Evolutionary conservation across 1,284 basidiomycete genomes (phyloP).

Genomic region (Ganoderma multipileum): DNA sequence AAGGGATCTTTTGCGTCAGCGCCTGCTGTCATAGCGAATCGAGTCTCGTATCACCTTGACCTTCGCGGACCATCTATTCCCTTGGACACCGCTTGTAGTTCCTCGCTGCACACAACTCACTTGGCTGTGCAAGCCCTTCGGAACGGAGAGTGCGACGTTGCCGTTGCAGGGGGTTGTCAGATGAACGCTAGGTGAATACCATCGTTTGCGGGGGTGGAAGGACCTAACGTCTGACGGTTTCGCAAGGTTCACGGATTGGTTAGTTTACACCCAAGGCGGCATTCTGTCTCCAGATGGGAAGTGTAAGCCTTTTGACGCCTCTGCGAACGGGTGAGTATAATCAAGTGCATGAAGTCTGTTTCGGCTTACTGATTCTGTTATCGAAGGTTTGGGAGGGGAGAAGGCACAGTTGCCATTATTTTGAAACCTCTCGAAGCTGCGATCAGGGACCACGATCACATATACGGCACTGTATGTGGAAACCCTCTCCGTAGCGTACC

Average conservation of each 20-base stretch:
- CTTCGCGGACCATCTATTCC: conserved; percentile 55
- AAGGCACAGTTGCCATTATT: conserved; percentile 37
- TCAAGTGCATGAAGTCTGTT: background rate
- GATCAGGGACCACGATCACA: conserved; percentile 37
- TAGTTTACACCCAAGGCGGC: conserved; percentile 44
- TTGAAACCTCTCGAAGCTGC: conserved; percentile 38
- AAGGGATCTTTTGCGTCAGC: conserved; percentile 45
- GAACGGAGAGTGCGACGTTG: conserved; percentile 54
- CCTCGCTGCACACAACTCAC: conserved; percentile 52
- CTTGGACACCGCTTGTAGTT: conserved; percentile 58
- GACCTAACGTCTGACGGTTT: too few species aligned
- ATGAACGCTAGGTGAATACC: conserved; percentile 45
- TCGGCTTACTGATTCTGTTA: background rate
- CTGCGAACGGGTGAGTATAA: conserved; percentile 49
- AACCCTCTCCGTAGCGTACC: too few species aligned
- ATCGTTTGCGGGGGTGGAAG: too few species aligned
- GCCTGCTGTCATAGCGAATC: conserved; percentile 51
- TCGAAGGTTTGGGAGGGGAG: conserved; percentile 36
- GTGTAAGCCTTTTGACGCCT: conserved; percentile 56
- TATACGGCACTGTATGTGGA: conserved; percentile 36
- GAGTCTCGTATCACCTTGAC: conserved; percentile 58
- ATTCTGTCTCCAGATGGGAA: conserved; percentile 53
- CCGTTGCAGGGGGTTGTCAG: conserved; percentile 54
- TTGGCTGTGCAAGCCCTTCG: conserved; percentile 52
- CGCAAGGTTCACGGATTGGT: conserved; percentile 33